Evolutionary conservation across 73 alveolate species (phyloP).

Genomic region (Tetrahymena borealis): DNA sequence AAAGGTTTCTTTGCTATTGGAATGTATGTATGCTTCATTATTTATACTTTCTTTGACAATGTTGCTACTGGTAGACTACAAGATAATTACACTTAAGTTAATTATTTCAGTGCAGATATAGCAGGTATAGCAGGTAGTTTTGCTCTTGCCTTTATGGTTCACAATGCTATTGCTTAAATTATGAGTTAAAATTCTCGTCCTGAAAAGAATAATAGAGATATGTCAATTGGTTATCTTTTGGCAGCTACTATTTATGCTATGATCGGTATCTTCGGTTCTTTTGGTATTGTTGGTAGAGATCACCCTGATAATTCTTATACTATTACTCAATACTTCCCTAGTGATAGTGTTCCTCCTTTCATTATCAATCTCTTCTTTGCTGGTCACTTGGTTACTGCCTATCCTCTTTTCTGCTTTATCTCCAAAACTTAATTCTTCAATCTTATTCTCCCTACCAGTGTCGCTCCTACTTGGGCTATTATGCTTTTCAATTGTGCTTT

Average conservation of each 20-base stretch:
- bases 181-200: conserved; percentile 16
- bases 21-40: conserved; percentile 8
- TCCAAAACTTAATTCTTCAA: neutral
- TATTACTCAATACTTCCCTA: conserved; percentile 10
- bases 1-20: conserved; percentile 36
- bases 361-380: conserved; percentile 20
- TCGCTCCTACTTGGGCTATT: neutral
- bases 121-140: conserved; percentile 22
- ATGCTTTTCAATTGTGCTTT: neutral
- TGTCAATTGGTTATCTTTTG: conserved; percentile 10
- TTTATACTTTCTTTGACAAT: conserved; percentile 11
- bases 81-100: neutral
- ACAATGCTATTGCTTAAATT: conserved; percentile 32
- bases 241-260: conserved; percentile 30
- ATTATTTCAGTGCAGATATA: conserved; percentile 13
- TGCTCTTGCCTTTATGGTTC: conserved; percentile 45
- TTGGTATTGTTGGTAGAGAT: conserved; percentile 23
- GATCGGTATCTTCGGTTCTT: conserved; percentile 34
- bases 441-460: neutral
- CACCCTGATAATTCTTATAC: conserved; percentile 14
- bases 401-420: conserved; percentile 13
- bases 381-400: conserved; percentile 32
- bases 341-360: conserved; percentile 14
- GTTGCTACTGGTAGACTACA: neutral
- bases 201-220: conserved; percentile 9